These are phyloP conservation scores for Tetraselmis chui DNA, from an alignment of 139 green algal species.

Conservation along the genomic window DNA sequence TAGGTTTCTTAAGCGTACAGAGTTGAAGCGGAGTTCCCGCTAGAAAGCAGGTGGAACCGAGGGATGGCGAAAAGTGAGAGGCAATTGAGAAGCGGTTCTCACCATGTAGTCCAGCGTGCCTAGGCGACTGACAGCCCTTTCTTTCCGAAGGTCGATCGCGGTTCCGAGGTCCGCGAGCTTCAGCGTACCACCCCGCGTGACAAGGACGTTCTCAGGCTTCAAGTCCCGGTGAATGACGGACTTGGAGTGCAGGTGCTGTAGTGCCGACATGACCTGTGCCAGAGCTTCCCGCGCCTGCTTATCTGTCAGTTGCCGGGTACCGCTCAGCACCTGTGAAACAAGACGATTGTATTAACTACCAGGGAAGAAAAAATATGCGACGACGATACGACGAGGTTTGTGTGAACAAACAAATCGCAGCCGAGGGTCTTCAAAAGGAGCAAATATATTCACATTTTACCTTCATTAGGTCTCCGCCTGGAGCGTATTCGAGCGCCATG, in stretches of 20 bases:
- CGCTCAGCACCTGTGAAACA: neutral
- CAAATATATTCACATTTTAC: no score
- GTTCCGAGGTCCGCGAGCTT: conserved; percentile 9
- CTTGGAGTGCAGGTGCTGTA: neutral
- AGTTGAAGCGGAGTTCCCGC: no score
- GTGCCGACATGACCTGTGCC: neutral
- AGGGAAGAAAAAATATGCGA: no score
- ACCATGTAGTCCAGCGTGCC: neutral
- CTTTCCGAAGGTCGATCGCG: neutral
- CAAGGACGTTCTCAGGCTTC: conserved; percentile 5
- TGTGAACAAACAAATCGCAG: no score
- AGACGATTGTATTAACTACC: no score
- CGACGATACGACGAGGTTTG: no score
- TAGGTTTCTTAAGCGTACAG: no score
- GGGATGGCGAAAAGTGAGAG: no score
- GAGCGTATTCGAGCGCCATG: neutral
- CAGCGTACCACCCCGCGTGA: neutral
- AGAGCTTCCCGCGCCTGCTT: neutral
- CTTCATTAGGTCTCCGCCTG: neutral
- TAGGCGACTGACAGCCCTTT: conserved; percentile 1
- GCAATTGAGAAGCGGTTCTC: neutral
- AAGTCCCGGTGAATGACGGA: conserved; percentile 8
- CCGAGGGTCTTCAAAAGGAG: no score
- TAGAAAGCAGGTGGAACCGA: no score
- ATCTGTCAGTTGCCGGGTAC: neutral